phyloP scores from a whole-genome alignment of 768 basidiomycete species.

The Neoboletus magnificus region DNA sequence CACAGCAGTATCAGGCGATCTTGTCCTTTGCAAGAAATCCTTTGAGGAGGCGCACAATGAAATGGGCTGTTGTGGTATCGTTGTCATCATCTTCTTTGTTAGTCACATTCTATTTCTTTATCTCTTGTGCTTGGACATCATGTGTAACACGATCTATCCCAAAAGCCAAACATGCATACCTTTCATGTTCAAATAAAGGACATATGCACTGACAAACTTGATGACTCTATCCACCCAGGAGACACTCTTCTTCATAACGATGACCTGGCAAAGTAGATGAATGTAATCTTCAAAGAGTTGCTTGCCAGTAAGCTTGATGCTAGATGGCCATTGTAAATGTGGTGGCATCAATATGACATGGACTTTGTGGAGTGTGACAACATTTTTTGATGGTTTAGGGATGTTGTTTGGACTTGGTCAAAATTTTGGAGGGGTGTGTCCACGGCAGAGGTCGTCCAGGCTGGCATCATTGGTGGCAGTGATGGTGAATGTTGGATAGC shows the following conservation, averaged over 20 bases:
- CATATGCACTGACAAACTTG: slow-evolving; percentile 81
- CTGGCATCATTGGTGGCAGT: too few species aligned
- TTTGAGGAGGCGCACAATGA: slow-evolving; percentile 61
- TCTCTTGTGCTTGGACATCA: slow-evolving; percentile 35
- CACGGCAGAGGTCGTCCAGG: too few species aligned
- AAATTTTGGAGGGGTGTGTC: too few species aligned
- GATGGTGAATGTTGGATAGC: too few species aligned
- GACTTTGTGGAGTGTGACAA: too few species aligned
- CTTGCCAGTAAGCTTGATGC: too few species aligned
- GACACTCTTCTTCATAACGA: slow-evolving; percentile 80
- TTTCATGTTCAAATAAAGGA: slow-evolving; percentile 69
- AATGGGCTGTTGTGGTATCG: slow-evolving; percentile 66
- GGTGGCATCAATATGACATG: too few species aligned
- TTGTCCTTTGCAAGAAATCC: slow-evolving; percentile 89
- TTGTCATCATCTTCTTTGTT: slow-evolving; percentile 51
- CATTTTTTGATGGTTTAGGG: too few species aligned
- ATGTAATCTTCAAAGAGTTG: slow-evolving; percentile 50
- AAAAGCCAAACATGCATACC: too few species aligned
- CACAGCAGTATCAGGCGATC: slow-evolving; percentile 69
- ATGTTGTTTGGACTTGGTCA: too few species aligned
- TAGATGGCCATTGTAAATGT: too few species aligned
- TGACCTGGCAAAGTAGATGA: slow-evolving; percentile 58
- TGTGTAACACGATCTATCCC: background rate
- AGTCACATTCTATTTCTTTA: slow-evolving; percentile 31
- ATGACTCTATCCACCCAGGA: slow-evolving; percentile 69